Evolutionary conservation across 768 basidiomycete genomes (phyloP), one percentile per base, ranked within the genome.

Genomic region (Leucocoprinus sp.): DNA sequence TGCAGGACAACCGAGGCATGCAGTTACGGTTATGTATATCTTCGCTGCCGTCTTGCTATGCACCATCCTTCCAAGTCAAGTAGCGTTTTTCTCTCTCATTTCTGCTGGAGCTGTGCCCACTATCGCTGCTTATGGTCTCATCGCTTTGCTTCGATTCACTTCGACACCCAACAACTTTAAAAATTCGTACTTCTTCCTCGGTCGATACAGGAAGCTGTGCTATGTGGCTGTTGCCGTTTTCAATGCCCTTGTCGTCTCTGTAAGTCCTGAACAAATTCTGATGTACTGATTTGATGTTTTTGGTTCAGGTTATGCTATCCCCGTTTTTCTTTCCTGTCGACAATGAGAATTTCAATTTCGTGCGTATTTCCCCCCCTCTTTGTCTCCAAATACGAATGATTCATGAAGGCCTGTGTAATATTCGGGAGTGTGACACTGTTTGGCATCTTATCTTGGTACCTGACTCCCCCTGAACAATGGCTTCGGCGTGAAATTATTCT

Each of bases 71-170:
- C 88, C 91, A 0, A 89, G 86, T 55, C 80, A 85, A 55, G 93
- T 93, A 28, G 92, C 93, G 2, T 96, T 95, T 68, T 91, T 84
- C 2, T 93, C 90, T 11, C 71, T 95, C 49, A 76, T 93, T 33
- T 92, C 88, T 8, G 93, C 90, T 5, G 86, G 87, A 18, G 88
- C 71, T 4, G 72, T 90, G 2, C 92, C 91, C 1, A 92, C 86
- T 2, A 90, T 92, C 48, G 88, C 90, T 0, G 86, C 89, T 1
- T 93, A 93, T 57, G 87, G 80, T 0, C 69, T 93, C 35, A 91
- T 93, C 49, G 78, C 84, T 7, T 57, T 85, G 2, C 69, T 93
- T 24, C 76, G 87, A 23, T 63, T 93, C 15, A 76, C 76, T n/a
- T 70, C 82, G 71, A 93, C 92, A 1, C 88, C 82, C 8, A 61